Conservation (phyloP, 345 rosid species). For the Populus nigra region DNA sequence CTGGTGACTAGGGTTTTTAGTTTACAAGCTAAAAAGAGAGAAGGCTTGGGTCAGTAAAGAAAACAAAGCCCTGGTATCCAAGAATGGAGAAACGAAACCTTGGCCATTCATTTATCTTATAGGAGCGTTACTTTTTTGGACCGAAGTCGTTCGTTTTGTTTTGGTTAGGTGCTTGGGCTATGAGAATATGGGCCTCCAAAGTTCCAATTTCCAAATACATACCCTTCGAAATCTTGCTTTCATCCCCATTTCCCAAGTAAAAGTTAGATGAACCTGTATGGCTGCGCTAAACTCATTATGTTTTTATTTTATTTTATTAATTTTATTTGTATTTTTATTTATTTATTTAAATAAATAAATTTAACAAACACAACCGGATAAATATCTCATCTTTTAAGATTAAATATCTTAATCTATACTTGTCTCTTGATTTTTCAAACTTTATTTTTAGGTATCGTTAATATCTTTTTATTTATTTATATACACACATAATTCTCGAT, state of each 20-base stretch:
- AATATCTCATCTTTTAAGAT: too few species aligned
- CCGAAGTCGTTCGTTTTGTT: not conserved
- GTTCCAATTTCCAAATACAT: not conserved
- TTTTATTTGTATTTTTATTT: too few species aligned
- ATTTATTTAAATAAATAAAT: too few species aligned
- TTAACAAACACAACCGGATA: too few species aligned
- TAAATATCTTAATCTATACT: too few species aligned
- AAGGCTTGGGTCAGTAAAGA: not conserved
- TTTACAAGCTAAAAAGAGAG: not conserved
- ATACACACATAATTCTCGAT: too few species aligned
- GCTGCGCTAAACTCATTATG: too few species aligned
- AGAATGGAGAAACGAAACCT: not conserved
- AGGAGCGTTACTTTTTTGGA: not conserved
- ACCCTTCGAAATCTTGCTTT: not conserved
- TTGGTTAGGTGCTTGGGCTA: not conserved
- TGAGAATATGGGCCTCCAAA: not conserved
- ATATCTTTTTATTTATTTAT: too few species aligned
- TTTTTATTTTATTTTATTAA: too few species aligned
- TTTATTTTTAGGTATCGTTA: too few species aligned
- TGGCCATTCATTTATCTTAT: constrained; percentile 1
- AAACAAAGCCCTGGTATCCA: constrained; percentile 4
- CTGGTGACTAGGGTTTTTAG: not conserved
- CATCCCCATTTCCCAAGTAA: not conserved
- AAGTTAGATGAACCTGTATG: too few species aligned
- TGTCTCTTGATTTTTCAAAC: too few species aligned